These are phyloP conservation scores for Diddensiella caesifluorescens DNA, from an alignment of 805 yeast genomes.

Conservation along the genomic window DNA sequence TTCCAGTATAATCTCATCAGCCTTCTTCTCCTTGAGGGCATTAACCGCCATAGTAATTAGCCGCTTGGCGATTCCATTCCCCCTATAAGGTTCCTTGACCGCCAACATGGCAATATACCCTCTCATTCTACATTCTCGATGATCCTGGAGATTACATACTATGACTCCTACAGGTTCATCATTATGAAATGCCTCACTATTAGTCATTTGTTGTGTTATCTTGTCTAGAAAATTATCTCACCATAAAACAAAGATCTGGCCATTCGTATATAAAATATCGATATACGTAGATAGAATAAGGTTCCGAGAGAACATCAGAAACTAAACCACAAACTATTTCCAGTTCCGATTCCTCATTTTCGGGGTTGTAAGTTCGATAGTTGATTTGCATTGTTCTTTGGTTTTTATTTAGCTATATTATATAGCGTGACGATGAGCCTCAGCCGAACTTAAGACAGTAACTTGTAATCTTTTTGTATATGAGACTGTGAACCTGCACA, in stretches of 20 bases:
- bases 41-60: slow-evolving; percentile 60
- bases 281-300: slow-evolving; percentile 90
- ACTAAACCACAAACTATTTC: slow-evolving; percentile 43
- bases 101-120: slow-evolving; percentile 98
- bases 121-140: slow-evolving; percentile 63
- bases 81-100: slow-evolving; percentile 64
- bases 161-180: slow-evolving; percentile 61
- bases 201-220: neutral
- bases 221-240: slow-evolving; percentile 6
- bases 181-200: slow-evolving; percentile 33
- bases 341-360: slow-evolving; percentile 29
- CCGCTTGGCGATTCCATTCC: slow-evolving; percentile 73
- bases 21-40: slow-evolving; percentile 55
- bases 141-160: slow-evolving; percentile 75
- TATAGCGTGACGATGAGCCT: too few species aligned
- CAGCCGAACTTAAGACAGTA: too few species aligned
- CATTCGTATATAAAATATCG: slow-evolving; percentile 83
- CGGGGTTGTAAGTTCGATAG: slow-evolving; percentile 23
- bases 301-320: slow-evolving; percentile 77
- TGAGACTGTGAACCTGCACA: too few species aligned
- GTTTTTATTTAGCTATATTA: neutral
- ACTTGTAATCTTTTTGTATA: too few species aligned
- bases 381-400: slow-evolving; percentile 7
- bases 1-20: slow-evolving; percentile 90
- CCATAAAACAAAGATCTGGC: slow-evolving; percentile 79